Conservation (phyloP, 2,329 filamentous ascomycete genomes). For the Pestalotiopsis sp. region DNA sequence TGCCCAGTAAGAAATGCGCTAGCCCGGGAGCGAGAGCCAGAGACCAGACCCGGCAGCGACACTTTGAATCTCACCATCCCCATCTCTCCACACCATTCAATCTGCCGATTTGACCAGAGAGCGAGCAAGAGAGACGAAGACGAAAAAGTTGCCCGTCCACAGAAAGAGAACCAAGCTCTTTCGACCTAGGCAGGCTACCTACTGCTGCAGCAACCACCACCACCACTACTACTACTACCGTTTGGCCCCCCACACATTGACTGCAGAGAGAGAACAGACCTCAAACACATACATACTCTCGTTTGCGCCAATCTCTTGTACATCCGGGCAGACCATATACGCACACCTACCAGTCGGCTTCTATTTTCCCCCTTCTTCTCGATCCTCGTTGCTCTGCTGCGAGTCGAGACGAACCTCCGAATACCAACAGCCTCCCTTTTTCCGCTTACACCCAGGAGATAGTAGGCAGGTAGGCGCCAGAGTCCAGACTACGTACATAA, state of each 20-base stretch:
- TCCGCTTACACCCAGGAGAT: constrained; percentile 5
- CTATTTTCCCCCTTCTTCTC: background rate
- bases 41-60: background rate
- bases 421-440: background rate
- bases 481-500: constrained; percentile 4
- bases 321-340: background rate
- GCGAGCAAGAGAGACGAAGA: background rate
- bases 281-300: background rate
- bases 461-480: constrained; percentile 6
- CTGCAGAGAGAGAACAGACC: background rate
- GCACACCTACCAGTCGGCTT: background rate
- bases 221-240: background rate
- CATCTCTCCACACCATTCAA: constrained; percentile 4
- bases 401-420: background rate
- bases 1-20: constrained; percentile 11
- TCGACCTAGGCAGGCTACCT: background rate
- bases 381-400: background rate
- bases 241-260: background rate
- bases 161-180: background rate
- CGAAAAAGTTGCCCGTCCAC: background rate
- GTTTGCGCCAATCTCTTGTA: background rate
- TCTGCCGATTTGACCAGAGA: background rate
- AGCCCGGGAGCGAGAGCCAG: background rate
- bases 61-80: background rate
- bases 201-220: background rate